Evolutionary conservation across 2,329 filamentous ascomycete genomes (phyloP).

Genomic region (Trichoderma asperellum): DNA sequence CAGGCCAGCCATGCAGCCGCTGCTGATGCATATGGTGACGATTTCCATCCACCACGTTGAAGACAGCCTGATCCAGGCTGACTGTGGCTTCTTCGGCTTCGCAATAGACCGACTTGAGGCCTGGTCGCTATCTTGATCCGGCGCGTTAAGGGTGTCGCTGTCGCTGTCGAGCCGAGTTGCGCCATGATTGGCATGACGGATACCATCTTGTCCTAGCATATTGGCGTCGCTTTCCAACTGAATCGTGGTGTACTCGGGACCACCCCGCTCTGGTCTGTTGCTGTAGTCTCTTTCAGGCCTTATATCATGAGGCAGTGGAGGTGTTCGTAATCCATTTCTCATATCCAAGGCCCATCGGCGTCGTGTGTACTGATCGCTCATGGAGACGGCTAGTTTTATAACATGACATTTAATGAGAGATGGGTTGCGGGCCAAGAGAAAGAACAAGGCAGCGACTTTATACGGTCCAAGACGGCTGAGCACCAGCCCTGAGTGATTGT

Average conservation of each 20-base stretch:
- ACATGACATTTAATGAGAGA: neutral
- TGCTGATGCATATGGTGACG: neutral
- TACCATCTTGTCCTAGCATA: neutral
- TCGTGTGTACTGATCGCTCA: neutral
- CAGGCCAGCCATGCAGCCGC: neutral
- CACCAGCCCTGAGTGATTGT: neutral
- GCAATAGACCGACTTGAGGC: neutral
- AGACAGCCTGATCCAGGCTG: neutral
- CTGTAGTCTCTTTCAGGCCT: neutral
- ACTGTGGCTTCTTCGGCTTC: neutral
- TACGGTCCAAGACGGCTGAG: neutral
- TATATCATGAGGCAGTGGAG: neutral
- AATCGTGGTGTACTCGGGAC: neutral
- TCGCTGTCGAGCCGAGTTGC: neutral
- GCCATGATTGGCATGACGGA: neutral
- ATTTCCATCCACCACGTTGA: slow-evolving; percentile 3
- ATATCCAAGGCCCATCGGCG: neutral
- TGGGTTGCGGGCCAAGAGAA: neutral
- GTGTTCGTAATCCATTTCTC: neutral
- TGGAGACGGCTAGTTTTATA: neutral
- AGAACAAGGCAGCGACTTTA: neutral
- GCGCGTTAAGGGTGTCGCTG: neutral
- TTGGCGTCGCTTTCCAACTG: neutral
- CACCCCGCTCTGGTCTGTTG: neutral
- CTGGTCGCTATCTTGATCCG: neutral